phyloP scores from a whole-genome alignment of 176 grass and related monocot species.

The Triticum turgidum region DNA sequence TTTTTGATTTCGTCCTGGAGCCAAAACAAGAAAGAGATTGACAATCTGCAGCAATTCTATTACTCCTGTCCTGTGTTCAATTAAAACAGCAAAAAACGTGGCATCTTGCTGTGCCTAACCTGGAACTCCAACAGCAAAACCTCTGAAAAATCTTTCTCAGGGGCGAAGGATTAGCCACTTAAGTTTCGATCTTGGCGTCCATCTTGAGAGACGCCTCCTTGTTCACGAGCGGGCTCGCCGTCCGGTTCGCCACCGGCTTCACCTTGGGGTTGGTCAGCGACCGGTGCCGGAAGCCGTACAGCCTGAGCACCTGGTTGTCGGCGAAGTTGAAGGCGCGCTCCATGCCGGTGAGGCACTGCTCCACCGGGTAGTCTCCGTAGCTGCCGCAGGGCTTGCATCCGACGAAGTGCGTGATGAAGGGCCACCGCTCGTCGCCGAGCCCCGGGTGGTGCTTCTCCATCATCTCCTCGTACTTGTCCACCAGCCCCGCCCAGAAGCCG shows the following conservation, averaged over 20 bases:
- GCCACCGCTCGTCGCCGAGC: conserved; percentile 74
- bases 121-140: not conserved
- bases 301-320: conserved; percentile 72
- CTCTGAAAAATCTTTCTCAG: not conserved
- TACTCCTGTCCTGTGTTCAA: conserved; percentile 2
- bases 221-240: conserved; percentile 33
- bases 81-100: not conserved
- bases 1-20: not conserved
- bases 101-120: not conserved
- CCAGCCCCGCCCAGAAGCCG: conserved; percentile 52
- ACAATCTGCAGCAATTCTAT: not conserved
- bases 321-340: conserved; percentile 86
- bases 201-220: conserved; percentile 49
- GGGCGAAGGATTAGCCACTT: not conserved
- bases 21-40: not conserved
- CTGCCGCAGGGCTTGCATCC: conserved; percentile 51
- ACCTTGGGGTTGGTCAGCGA: conserved; percentile 49
- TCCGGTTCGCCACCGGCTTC: conserved; percentile 33
- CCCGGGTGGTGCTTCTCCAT: conserved; percentile 71
- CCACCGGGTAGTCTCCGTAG: conserved; percentile 45
- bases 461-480: conserved; percentile 60
- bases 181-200: conserved; percentile 36
- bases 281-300: conserved; percentile 59
- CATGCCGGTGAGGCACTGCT: conserved; percentile 50
- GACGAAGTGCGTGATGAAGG: conserved; percentile 74